These are phyloP conservation scores for Aspergillus sclerotiicarbonarius DNA, from an alignment of 495 filamentous ascomycete species.

Conservation along the genomic window DNA sequence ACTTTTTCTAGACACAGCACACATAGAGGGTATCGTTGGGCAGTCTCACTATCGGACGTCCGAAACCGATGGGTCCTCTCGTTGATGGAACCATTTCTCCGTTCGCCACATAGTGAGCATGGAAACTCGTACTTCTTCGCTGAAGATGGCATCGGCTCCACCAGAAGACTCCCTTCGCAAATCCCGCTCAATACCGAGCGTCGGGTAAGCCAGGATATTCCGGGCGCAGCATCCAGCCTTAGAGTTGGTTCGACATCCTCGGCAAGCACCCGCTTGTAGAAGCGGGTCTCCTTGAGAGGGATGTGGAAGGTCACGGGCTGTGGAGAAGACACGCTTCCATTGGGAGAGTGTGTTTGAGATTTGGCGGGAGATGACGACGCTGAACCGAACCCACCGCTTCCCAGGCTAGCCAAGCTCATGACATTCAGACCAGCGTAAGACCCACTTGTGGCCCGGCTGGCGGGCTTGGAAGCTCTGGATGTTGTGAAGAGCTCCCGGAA, in stretches of 20 bases:
- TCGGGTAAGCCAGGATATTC: slow-evolving; percentile 88
- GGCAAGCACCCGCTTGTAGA: slow-evolving; percentile 81
- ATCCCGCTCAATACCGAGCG: slow-evolving; percentile 79
- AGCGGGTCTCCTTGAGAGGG: slow-evolving; percentile 82
- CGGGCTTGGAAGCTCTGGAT: slow-evolving; percentile 57
- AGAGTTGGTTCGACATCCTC: slow-evolving; percentile 96
- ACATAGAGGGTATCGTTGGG: slow-evolving; percentile 87
- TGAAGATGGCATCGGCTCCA: slow-evolving; percentile 75
- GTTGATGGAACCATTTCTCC: slow-evolving; percentile 63
- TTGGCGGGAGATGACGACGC: slow-evolving; percentile 41
- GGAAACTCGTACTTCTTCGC: slow-evolving; percentile 62
- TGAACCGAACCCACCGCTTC: slow-evolving; percentile 47
- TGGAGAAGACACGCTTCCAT: slow-evolving; percentile 39
- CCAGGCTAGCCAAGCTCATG: slow-evolving; percentile 55
- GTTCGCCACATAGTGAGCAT: slow-evolving; percentile 88
- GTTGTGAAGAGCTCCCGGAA: slow-evolving; percentile 75
- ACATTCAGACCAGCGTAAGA: slow-evolving; percentile 64
- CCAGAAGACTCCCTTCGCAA: slow-evolving; percentile 79
- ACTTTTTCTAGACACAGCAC: slow-evolving; percentile 81
- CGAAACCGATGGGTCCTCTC: slow-evolving; percentile 85
- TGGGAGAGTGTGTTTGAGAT: slow-evolving; percentile 39
- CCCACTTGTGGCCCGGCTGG: slow-evolving; percentile 65
- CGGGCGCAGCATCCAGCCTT: slow-evolving; percentile 82
- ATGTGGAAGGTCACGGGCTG: slow-evolving; percentile 33
- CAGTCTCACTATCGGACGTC: slow-evolving; percentile 77